A percentile compares a stretch with the other conserved stretches of the same genome.
Conservation (phyloP, 2,329 filamentous ascomycete genomes). For the Talaromyces sp. region DNA sequence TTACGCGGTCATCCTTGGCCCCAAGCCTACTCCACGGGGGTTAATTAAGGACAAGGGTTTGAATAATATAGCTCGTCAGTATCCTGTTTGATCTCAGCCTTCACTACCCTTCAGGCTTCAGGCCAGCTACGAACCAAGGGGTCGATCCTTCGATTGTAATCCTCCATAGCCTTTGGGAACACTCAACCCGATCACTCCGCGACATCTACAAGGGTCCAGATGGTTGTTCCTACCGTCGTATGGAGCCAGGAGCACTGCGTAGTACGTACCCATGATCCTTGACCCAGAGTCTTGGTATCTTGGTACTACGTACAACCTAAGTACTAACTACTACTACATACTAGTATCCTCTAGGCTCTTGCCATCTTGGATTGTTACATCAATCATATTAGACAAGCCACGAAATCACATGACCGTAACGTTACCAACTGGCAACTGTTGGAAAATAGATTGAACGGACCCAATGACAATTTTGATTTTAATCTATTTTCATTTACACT, state of each 20-base stretch:
- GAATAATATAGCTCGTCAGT: neutral
- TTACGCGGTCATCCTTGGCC: neutral
- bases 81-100: neutral
- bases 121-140: neutral
- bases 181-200: neutral
- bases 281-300: conserved; percentile 1
- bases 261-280: neutral
- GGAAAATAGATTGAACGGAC: conserved; percentile 1
- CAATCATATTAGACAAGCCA: neutral
- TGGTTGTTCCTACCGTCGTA: neutral
- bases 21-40: neutral
- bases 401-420: conserved; percentile 11
- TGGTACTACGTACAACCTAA: neutral
- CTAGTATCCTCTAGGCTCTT: neutral
- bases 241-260: neutral
- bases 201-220: neutral
- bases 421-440: conserved; percentile 7
- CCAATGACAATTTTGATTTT: neutral
- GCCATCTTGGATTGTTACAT: neutral
- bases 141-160: neutral
- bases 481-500: neutral
- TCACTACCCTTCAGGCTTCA: neutral
- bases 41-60: neutral
- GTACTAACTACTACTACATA: neutral
- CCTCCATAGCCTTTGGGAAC: neutral